Evolutionary conservation across 805 yeast genomes (phyloP).

Genomic region (Candida argentea): DNA sequence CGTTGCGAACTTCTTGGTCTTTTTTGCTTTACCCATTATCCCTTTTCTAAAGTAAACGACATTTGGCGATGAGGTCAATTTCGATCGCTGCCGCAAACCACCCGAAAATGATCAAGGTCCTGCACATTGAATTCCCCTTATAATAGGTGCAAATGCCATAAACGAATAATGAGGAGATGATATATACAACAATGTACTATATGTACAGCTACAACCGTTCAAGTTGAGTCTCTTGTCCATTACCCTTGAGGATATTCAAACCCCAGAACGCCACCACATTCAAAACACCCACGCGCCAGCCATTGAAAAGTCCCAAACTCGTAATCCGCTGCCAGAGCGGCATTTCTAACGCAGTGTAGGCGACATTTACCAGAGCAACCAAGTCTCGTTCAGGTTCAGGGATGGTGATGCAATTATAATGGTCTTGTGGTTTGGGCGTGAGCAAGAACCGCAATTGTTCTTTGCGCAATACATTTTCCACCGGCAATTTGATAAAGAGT

Average conservation of each 20-base stretch:
- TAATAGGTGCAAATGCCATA: neutral
- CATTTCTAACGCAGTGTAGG: conserved; percentile 26
- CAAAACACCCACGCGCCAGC: conserved; percentile 83
- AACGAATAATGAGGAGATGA: neutral
- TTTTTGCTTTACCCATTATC: conserved; percentile 97
- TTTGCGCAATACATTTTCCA: conserved; percentile 77
- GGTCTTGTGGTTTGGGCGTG: conserved; percentile 29
- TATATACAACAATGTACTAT: too few species aligned
- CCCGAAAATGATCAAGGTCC: too few species aligned
- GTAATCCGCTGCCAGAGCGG: conserved; percentile 12
- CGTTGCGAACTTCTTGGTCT: conserved; percentile 92
- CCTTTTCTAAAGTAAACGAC: too few species aligned
- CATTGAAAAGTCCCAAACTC: conserved; percentile 49
- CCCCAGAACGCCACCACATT: conserved; percentile 83
- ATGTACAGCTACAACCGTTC: conserved; percentile 15
- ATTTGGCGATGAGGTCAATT: too few species aligned
- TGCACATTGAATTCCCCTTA: too few species aligned
- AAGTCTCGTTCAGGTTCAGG: conserved; percentile 32
- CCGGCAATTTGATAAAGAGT: conserved; percentile 68
- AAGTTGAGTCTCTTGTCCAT: conserved; percentile 29
- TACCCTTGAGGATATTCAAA: conserved; percentile 44
- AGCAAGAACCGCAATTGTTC: conserved; percentile 67
- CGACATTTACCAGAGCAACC: conserved; percentile 42
- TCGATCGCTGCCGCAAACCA: too few species aligned
- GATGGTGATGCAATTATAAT: conserved; percentile 30